Evolutionary conservation across 768 basidiomycete species (phyloP).

Genomic region (Hericium coralloides): DNA sequence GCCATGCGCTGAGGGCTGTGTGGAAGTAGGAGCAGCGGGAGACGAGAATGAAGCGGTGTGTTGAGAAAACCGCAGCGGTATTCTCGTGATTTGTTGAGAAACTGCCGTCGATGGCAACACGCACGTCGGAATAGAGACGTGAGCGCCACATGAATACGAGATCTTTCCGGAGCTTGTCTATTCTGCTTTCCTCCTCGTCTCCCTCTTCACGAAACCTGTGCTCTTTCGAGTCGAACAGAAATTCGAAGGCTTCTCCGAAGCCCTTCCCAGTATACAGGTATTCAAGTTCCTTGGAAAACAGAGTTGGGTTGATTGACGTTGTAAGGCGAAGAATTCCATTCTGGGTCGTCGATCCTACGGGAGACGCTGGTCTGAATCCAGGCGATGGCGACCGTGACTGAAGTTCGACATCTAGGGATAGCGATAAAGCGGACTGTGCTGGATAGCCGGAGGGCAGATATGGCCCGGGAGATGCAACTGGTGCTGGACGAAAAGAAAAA

Average conservation of each 20-base stretch:
- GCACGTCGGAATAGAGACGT: slow-evolving; percentile 86
- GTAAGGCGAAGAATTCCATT: slow-evolving; percentile 50
- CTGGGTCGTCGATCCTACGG: slow-evolving; percentile 24
- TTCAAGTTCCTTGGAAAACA: slow-evolving; percentile 88
- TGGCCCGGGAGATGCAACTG: slow-evolving; percentile 40
- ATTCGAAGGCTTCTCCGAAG: slow-evolving; percentile 81
- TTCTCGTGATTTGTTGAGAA: slow-evolving; percentile 55
- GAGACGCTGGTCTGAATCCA: slow-evolving; percentile 26
- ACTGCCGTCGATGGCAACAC: slow-evolving; percentile 66
- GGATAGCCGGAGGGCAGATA: slow-evolving; percentile 40
- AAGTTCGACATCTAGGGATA: slow-evolving; percentile 38
- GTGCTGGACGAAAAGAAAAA: slow-evolving; percentile 66
- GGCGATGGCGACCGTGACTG: slow-evolving; percentile 38
- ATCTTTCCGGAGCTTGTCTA: slow-evolving; percentile 87
- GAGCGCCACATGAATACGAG: slow-evolving; percentile 96
- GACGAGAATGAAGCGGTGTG: slow-evolving; percentile 88
- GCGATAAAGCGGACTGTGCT: slow-evolving; percentile 52
- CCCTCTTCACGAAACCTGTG: slow-evolving; percentile 28
- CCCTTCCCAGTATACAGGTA: slow-evolving; percentile 92
- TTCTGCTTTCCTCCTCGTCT: slow-evolving; percentile 44
- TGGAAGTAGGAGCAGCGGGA: slow-evolving; percentile 88
- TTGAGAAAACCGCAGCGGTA: slow-evolving; percentile 78
- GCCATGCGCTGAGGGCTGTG: slow-evolving; percentile 66
- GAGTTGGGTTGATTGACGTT: slow-evolving; percentile 61
- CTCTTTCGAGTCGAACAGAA: slow-evolving; percentile 62